phyloP scores from a whole-genome alignment of 257 asterid species.

The Haberlea rhodopensis region DNA sequence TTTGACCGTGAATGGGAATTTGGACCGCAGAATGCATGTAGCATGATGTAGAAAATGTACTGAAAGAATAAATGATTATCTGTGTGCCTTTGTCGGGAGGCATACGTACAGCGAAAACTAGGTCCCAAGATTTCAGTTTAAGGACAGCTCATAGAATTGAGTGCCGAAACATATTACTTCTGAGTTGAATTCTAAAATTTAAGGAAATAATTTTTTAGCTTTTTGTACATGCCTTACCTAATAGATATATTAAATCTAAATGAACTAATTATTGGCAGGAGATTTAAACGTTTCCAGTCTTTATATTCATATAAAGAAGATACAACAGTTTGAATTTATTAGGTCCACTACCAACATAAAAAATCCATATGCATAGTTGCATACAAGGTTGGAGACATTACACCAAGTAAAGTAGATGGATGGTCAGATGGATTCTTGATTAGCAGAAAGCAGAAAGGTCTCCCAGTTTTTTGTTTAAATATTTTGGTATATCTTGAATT shows the following conservation, averaged over 20 bases:
- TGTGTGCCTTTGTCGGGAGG: background rate
- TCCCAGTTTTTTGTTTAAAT: background rate
- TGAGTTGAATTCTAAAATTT: background rate
- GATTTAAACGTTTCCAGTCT: background rate
- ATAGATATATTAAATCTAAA: background rate
- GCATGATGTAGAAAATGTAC: background rate
- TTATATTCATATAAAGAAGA: background rate
- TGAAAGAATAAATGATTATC: background rate
- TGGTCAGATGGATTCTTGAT: background rate
- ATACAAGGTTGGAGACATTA: background rate
- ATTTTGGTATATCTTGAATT: background rate
- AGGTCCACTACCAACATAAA: background rate
- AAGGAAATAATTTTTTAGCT: too few species aligned
- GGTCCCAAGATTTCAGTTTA: background rate
- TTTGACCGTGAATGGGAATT: background rate
- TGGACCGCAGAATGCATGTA: background rate
- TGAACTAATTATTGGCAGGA: background rate
- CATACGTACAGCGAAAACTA: too few species aligned
- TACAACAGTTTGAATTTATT: background rate
- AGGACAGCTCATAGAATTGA: background rate
- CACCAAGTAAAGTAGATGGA: background rate
- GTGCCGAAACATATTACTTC: background rate
- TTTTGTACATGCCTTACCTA: background rate
- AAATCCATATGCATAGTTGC: background rate
- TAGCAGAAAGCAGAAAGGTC: constrained; percentile 5